Evolutionary conservation across 768 basidiomycete genomes (phyloP).

Genomic region (Lactifluus subvellereus): DNA sequence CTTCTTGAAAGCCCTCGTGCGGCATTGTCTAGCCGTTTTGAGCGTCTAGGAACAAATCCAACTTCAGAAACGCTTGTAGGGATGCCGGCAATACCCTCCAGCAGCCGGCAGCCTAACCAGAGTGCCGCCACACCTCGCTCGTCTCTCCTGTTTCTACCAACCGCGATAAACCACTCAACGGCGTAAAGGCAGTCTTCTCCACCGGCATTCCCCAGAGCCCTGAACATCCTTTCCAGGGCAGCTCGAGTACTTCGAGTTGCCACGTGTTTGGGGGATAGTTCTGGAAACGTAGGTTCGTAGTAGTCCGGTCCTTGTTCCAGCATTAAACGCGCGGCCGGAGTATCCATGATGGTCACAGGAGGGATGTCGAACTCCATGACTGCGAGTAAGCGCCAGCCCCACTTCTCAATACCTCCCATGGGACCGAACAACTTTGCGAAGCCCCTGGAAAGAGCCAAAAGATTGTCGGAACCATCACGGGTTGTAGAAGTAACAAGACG

Average conservation of each 20-base stretch:
- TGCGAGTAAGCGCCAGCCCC: slow-evolving; percentile 83
- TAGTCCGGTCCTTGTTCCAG: slow-evolving; percentile 46
- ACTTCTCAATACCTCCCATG: slow-evolving; percentile 78
- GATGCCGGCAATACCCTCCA: slow-evolving; percentile 63
- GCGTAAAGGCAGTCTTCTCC: slow-evolving; percentile 67
- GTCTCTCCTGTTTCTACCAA: slow-evolving; percentile 42
- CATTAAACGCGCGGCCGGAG: slow-evolving; percentile 48
- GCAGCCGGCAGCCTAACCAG: slow-evolving; percentile 74
- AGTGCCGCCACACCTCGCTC: slow-evolving; percentile 59
- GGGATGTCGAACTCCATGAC: slow-evolving; percentile 71
- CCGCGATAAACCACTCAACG: slow-evolving; percentile 74
- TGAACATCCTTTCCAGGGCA: slow-evolving; percentile 66
- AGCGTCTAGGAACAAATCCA: slow-evolving; percentile 14
- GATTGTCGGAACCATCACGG: slow-evolving; percentile 21
- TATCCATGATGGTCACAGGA: slow-evolving; percentile 41
- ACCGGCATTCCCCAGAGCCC: slow-evolving; percentile 59
- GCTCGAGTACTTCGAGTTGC: slow-evolving; percentile 45
- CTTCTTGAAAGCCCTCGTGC: slow-evolving; percentile 55
- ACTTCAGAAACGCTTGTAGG: slow-evolving; percentile 35
- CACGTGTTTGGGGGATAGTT: slow-evolving; percentile 50
- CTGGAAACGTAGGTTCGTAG: slow-evolving; percentile 47
- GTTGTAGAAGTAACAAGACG: slow-evolving; percentile 34
- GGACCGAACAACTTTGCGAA: slow-evolving; percentile 71
- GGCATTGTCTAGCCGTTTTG: slow-evolving; percentile 58
- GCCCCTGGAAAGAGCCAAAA: slow-evolving; percentile 44